Evolutionary conservation across 768 basidiomycete genomes (phyloP).

Genomic region (Trametes villosa): DNA sequence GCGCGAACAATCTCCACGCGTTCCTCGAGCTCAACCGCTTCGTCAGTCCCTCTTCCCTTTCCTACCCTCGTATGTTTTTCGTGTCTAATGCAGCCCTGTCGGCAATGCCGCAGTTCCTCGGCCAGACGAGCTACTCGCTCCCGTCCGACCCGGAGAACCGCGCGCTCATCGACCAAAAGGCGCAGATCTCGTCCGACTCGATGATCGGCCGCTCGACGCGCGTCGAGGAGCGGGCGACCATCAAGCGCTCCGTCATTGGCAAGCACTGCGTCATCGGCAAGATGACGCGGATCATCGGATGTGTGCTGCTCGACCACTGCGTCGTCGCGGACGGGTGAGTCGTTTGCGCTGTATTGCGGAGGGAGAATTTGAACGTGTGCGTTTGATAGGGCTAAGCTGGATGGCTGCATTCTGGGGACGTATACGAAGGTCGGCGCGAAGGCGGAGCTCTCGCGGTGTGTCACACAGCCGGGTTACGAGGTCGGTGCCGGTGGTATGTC

Average conservation of each 20-base stretch:
- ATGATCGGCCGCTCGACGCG: slow-evolving; percentile 83
- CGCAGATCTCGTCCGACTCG: slow-evolving; percentile 83
- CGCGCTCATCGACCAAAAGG: slow-evolving; percentile 75
- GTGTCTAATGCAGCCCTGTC: background rate
- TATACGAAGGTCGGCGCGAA: slow-evolving; percentile 74
- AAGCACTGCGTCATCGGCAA: slow-evolving; percentile 56
- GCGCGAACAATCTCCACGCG: slow-evolving; percentile 76
- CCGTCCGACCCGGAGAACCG: slow-evolving; percentile 66
- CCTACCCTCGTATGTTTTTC: background rate
- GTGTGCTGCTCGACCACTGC: slow-evolving; percentile 88
- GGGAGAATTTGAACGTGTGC: background rate
- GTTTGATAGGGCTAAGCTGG: slow-evolving; percentile 65
- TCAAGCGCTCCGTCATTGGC: slow-evolving; percentile 65
- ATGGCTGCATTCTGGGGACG: slow-evolving; percentile 75
- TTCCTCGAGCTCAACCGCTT: slow-evolving; percentile 84
- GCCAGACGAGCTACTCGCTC: slow-evolving; percentile 53
- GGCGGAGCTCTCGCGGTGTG: slow-evolving; percentile 67
- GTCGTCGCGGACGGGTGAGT: slow-evolving; percentile 84
- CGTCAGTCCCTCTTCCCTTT: slow-evolving; percentile 45
- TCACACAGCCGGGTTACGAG: slow-evolving; percentile 82
- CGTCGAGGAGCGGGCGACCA: slow-evolving; percentile 75
- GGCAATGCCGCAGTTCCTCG: too few species aligned
- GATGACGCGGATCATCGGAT: slow-evolving; percentile 82
- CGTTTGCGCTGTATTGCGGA: background rate
- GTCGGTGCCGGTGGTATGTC: slow-evolving; percentile 60